Conservation (phyloP, 1,284 basidiomycete genomes). For the Malassezia brasiliensis region DNA sequence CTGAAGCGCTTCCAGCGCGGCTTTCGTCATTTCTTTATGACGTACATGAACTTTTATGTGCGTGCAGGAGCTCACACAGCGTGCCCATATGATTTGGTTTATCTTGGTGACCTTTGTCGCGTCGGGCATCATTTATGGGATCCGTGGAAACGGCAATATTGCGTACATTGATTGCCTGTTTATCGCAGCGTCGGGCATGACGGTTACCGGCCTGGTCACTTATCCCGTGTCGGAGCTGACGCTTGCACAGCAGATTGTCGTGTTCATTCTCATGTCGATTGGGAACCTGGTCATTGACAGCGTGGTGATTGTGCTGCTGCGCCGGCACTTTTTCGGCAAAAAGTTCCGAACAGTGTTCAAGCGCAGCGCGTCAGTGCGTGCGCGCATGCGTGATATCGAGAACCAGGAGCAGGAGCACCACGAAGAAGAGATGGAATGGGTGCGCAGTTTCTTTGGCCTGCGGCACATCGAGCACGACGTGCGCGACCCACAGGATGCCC, state of each 20-base stretch:
- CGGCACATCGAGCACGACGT: neutral
- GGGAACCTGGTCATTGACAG: constrained; percentile 46
- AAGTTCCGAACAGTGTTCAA: constrained; percentile 35
- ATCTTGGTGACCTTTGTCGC: constrained; percentile 64
- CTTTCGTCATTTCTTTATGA: neutral
- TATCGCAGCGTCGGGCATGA: constrained; percentile 65
- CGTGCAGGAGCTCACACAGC: constrained; percentile 14
- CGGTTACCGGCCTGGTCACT: constrained; percentile 66
- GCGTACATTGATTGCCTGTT: constrained; percentile 67
- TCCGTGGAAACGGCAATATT: constrained; percentile 40
- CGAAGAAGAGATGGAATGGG: constrained; percentile 23
- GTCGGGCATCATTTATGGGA: constrained; percentile 58
- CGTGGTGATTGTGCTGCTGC: constrained; percentile 43
- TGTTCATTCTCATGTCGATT: constrained; percentile 50
- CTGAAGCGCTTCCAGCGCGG: neutral
- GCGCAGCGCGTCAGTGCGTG: constrained; percentile 29
- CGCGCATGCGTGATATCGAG: constrained; percentile 44
- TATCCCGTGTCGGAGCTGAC: constrained; percentile 66
- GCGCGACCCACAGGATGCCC: neutral
- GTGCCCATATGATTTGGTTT: constrained; percentile 57
- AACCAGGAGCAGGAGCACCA: constrained; percentile 24
- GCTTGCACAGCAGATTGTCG: constrained; percentile 63
- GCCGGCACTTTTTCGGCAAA: constrained; percentile 39
- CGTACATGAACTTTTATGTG: constrained; percentile 29
- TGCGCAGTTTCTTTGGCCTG: constrained; percentile 29